Conservation (phyloP, 2,329 filamentous ascomycete species). For the Phialemoniopsis sp. region DNA sequence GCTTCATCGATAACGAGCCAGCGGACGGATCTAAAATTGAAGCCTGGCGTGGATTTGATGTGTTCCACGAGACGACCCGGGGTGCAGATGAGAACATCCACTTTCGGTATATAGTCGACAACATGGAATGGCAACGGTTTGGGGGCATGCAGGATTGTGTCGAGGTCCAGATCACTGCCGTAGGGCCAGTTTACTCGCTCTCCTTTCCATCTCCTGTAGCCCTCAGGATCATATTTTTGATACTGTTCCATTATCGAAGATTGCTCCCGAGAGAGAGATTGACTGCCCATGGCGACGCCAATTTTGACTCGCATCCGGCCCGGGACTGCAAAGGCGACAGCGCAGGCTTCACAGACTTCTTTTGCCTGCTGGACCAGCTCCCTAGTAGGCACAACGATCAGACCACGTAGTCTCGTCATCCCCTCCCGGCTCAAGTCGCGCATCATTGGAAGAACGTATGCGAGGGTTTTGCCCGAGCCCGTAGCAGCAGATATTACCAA, state of each 20-base stretch:
- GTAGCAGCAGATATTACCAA: slow-evolving; percentile 89
- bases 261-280: slow-evolving; percentile 65
- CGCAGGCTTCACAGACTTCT: slow-evolving; percentile 71
- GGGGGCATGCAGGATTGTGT: slow-evolving; percentile 31
- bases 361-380: slow-evolving; percentile 86
- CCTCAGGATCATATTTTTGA: slow-evolving; percentile 59
- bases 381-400: slow-evolving; percentile 87
- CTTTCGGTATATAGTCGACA: slow-evolving; percentile 61
- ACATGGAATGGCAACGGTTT: slow-evolving; percentile 56
- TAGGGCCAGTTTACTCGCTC: slow-evolving; percentile 30
- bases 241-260: slow-evolving; percentile 39
- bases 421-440: slow-evolving; percentile 64
- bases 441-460: slow-evolving; percentile 84
- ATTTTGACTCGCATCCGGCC: slow-evolving; percentile 68
- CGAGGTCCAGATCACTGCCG: slow-evolving; percentile 40
- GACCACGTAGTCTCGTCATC: slow-evolving; percentile 65
- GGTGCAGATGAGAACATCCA: slow-evolving; percentile 88
- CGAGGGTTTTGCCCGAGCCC: slow-evolving; percentile 91
- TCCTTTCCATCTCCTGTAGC: slow-evolving; percentile 42
- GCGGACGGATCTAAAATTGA: slow-evolving; percentile 70
- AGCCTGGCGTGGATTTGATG: slow-evolving; percentile 77
- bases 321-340: slow-evolving; percentile 51
- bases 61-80: slow-evolving; percentile 91
- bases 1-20: slow-evolving; percentile 95
- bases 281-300: slow-evolving; percentile 78